Conservation (phyloP, 2,329 filamentous ascomycete species). For the Nemania diffusa region DNA sequence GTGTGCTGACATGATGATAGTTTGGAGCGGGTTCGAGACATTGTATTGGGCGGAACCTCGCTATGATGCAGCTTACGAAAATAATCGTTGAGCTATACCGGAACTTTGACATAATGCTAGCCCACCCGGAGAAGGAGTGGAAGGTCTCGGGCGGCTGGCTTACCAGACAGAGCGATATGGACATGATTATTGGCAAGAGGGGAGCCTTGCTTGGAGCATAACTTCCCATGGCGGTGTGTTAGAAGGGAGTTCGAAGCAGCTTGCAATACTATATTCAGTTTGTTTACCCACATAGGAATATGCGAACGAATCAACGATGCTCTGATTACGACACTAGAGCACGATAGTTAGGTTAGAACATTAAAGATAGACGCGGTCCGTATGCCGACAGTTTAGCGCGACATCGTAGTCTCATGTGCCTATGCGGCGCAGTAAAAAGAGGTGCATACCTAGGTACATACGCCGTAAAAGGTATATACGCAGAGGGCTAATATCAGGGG, state of each 20-base stretch:
- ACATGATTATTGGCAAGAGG: constrained; percentile 5
- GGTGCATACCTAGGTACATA: too few species aligned
- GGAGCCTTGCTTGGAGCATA: neutral
- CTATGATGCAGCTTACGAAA: constrained; percentile 35
- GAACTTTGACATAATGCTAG: constrained; percentile 26
- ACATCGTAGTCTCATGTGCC: neutral
- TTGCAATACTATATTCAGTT: neutral
- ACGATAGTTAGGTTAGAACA: neutral
- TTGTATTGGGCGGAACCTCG: constrained; percentile 33
- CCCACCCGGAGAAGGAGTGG: constrained; percentile 19
- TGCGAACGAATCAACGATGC: neutral
- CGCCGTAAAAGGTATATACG: too few species aligned
- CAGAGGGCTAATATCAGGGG: neutral
- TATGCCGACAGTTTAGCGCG: neutral
- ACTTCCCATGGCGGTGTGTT: neutral
- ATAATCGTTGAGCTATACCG: constrained; percentile 33
- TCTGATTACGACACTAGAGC: neutral
- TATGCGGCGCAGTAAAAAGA: neutral
- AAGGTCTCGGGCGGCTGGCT: constrained; percentile 29
- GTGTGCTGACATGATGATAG: constrained; percentile 7
- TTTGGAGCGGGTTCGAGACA: constrained; percentile 30
- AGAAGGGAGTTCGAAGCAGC: neutral
- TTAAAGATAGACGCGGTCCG: neutral
- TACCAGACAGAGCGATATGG: constrained; percentile 29
- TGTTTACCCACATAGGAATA: neutral